Conservation (phyloP, 2,329 filamentous ascomycete species). For the Apiospora aurea region DNA sequence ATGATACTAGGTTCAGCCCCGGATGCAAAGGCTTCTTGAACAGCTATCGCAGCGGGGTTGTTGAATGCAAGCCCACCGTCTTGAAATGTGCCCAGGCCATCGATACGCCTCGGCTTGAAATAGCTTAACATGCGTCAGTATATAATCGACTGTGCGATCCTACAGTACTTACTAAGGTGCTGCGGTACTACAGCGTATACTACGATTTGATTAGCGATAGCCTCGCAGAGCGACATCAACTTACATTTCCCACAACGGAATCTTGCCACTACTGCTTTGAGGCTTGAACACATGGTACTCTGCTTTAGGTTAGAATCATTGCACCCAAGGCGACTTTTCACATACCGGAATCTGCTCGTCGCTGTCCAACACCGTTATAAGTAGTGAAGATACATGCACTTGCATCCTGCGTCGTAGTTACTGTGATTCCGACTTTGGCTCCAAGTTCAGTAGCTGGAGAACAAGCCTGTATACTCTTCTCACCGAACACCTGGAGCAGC, state of each 20-base stretch:
- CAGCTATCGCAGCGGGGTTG: slow-evolving; percentile 18
- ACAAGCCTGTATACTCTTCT: slow-evolving; percentile 29
- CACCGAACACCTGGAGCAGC: slow-evolving; percentile 26
- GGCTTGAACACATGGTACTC: slow-evolving; percentile 23
- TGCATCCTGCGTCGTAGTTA: slow-evolving; percentile 33
- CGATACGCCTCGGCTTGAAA: slow-evolving; percentile 21
- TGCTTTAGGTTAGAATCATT: slow-evolving; percentile 11
- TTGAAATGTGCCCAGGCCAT: slow-evolving; percentile 22
- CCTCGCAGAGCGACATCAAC: slow-evolving; percentile 11
- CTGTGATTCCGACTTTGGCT: slow-evolving; percentile 34
- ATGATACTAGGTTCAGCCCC: slow-evolving; percentile 6
- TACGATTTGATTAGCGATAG: slow-evolving; percentile 10
- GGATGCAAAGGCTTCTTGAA: slow-evolving; percentile 17
- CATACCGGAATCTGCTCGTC: slow-evolving; percentile 19
- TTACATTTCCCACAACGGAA: slow-evolving; percentile 24
- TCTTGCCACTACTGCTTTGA: slow-evolving; percentile 3
- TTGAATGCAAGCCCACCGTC: slow-evolving; percentile 22
- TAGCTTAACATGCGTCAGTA: slow-evolving; percentile 22
- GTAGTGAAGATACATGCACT: slow-evolving; percentile 34
- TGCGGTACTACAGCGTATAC: slow-evolving; percentile 19
- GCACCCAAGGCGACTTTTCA: slow-evolving; percentile 11
- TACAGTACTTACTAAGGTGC: slow-evolving; percentile 23
- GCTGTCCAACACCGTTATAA: slow-evolving; percentile 32
- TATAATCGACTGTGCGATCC: slow-evolving; percentile 9
- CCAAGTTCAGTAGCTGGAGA: slow-evolving; percentile 28